These are phyloP conservation scores for Acrodontium crateriforme DNA, from an alignment of 2,329 filamentous ascomycete genomes.

Conservation along the genomic window DNA sequence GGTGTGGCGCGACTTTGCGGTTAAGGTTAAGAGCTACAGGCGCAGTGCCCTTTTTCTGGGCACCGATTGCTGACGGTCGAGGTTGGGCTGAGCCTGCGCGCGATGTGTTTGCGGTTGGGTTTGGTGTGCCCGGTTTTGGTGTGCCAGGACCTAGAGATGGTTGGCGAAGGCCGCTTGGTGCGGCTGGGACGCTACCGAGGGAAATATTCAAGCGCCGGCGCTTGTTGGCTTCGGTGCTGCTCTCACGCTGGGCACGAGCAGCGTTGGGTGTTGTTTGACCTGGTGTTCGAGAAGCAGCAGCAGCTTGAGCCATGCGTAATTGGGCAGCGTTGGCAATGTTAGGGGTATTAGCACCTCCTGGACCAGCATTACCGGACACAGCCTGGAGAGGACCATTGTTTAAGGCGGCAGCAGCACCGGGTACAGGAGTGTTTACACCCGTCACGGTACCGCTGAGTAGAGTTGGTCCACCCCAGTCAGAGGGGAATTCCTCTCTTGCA, in stretches of 20 bases:
- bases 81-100: conserved; percentile 49
- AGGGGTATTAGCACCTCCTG: conserved; percentile 32
- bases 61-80: conserved; percentile 11
- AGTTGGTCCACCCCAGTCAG: conserved; percentile 46
- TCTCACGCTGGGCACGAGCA: conserved; percentile 21
- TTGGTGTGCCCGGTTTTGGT: conserved; percentile 44
- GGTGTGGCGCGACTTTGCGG: conserved; percentile 42
- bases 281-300: conserved; percentile 6
- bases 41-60: conserved; percentile 16
- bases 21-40: conserved; percentile 20
- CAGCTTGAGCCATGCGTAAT: conserved; percentile 24
- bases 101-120: conserved; percentile 26
- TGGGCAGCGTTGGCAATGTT: conserved; percentile 39
- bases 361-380: conserved; percentile 41
- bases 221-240: conserved; percentile 29
- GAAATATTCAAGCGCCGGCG: conserved; percentile 45
- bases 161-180: conserved; percentile 44
- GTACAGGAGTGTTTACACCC: conserved; percentile 16
- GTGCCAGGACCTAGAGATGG: conserved; percentile 50
- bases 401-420: conserved; percentile 28
- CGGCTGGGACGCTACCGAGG: conserved; percentile 39
- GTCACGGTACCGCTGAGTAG: conserved; percentile 31
- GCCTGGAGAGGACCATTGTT: conserved; percentile 39
- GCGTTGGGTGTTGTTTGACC: conserved; percentile 9
- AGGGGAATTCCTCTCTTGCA: conserved; percentile 44